phyloP scores from a whole-genome alignment of 371 early-diverging fungal species.

The Aphelidium insulamus region DNA sequence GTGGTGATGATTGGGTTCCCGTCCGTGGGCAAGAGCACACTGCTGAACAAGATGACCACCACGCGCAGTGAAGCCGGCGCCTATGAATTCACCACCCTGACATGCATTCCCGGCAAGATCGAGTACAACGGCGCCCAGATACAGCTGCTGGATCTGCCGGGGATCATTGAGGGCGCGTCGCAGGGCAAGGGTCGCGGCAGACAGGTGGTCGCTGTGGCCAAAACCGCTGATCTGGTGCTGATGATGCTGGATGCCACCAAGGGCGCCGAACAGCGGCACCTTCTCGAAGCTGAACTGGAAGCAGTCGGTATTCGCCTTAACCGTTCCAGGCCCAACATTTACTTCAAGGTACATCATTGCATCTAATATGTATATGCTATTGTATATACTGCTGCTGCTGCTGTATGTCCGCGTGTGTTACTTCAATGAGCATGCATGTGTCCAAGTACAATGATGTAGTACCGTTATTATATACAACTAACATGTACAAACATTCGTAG shows the following conservation, averaged over 20 bases:
- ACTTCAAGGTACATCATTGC: conserved; percentile 86
- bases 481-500: conserved; percentile 9
- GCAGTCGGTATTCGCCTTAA: conserved; percentile 96
- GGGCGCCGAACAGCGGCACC: conserved; percentile 44
- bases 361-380: no score
- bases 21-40: conserved; percentile 97
- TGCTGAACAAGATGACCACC: conserved; percentile 84
- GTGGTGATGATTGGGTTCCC: conserved; percentile 98
- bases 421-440: no score
- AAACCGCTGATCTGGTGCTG: conserved; percentile 90
- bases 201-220: conserved; percentile 91
- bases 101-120: conserved; percentile 94
- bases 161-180: conserved; percentile 98
- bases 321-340: conserved; percentile 70
- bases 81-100: conserved; percentile 98
- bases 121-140: conserved; percentile 94
- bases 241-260: conserved; percentile 98
- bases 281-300: conserved; percentile 94
- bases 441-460: no score
- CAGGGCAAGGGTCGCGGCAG: conserved; percentile 98
- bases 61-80: conserved; percentile 80
- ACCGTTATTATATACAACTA: no score
- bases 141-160: conserved; percentile 83
- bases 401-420: no score
- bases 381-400: no score